Evolutionary conservation across 768 basidiomycete species (phyloP).

Genomic region (Boletus eberwhitei): DNA sequence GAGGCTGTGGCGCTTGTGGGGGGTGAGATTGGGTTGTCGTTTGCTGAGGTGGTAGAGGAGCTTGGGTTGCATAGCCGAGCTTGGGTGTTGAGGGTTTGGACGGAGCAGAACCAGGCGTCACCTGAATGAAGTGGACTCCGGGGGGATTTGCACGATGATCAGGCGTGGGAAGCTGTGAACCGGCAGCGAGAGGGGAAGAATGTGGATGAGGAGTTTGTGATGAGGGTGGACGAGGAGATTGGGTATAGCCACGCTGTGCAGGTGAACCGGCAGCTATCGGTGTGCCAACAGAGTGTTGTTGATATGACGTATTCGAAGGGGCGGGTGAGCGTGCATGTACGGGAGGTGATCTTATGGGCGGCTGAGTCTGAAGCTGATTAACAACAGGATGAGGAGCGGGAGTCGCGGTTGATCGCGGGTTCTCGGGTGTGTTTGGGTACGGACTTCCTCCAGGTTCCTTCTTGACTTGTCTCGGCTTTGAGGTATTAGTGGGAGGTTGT

Average conservation of each 20-base stretch:
- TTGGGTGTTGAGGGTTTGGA: constrained; percentile 33
- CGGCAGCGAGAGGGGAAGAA: constrained; percentile 29
- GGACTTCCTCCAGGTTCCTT: constrained; percentile 30
- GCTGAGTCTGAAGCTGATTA: constrained; percentile 33
- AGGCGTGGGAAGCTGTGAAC: constrained; percentile 28
- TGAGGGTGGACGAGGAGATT: constrained; percentile 34
- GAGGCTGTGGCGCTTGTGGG: constrained; percentile 24
- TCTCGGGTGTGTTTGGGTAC: constrained; percentile 28
- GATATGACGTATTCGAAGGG: constrained; percentile 19
- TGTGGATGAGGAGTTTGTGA: constrained; percentile 29
- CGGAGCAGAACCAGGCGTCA: constrained; percentile 16
- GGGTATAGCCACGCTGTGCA: constrained; percentile 34
- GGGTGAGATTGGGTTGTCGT: constrained; percentile 21
- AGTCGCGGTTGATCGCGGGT: constrained; percentile 28
- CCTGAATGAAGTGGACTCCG: constrained; percentile 27
- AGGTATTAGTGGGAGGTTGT: constrained; percentile 28
- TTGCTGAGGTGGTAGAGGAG: constrained; percentile 20
- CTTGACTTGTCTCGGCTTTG: constrained; percentile 27
- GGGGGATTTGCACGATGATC: constrained; percentile 24
- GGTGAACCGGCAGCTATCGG: constrained; percentile 27
- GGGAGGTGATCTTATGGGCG: constrained; percentile 28
- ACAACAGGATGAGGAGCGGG: constrained; percentile 32
- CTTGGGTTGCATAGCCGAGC: constrained; percentile 22
- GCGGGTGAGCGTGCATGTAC: constrained; percentile 29
- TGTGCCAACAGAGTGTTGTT: constrained; percentile 16